These are phyloP conservation scores for Kwoniella bestiolae DNA, from an alignment of 768 basidiomycete genomes.

Conservation along the genomic window DNA sequence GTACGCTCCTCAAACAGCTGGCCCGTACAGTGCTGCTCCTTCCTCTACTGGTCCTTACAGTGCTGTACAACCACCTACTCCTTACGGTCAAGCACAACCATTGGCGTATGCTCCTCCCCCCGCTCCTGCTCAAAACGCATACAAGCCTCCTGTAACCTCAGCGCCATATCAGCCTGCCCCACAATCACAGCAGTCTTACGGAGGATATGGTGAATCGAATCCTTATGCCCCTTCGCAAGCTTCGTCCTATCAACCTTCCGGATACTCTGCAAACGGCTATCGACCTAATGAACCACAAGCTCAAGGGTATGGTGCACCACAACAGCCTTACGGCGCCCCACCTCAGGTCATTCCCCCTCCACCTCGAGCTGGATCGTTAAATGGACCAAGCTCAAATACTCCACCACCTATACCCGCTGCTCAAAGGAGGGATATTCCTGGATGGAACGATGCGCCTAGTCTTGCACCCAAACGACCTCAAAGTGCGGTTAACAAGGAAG, in stretches of 20 bases:
- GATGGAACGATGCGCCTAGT: constrained; percentile 90
- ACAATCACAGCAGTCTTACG: constrained; percentile 16
- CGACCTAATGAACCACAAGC: constrained; percentile 35
- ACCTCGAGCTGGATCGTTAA: constrained; percentile 55
- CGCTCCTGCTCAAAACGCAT: constrained; percentile 13
- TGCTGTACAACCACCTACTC: constrained; percentile 4
- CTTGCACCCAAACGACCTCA: constrained; percentile 62
- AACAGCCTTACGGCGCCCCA: constrained; percentile 40
- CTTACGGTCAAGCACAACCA: constrained; percentile 18
- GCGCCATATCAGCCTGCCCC: constrained; percentile 23
- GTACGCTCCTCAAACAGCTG: constrained; percentile 14
- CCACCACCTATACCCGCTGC: constrained; percentile 65
- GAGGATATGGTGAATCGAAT: constrained; percentile 8
- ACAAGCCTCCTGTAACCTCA: constrained; percentile 12
- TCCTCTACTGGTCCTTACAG: constrained; percentile 8
- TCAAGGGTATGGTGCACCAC: constrained; percentile 33
- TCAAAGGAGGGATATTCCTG: constrained; percentile 67
- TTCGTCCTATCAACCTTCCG: constrained; percentile 12
- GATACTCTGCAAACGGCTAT: constrained; percentile 46
- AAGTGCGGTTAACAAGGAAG: constrained; percentile 61
- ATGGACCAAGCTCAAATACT: constrained; percentile 60
- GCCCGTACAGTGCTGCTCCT: constrained; percentile 13
- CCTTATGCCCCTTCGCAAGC: constrained; percentile 25
- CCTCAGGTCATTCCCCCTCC: constrained; percentile 57
- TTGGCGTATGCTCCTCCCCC: constrained; percentile 8